Evolutionary conservation across 306 rosid genomes (phyloP).

Genomic region (Neltuma alba): DNA sequence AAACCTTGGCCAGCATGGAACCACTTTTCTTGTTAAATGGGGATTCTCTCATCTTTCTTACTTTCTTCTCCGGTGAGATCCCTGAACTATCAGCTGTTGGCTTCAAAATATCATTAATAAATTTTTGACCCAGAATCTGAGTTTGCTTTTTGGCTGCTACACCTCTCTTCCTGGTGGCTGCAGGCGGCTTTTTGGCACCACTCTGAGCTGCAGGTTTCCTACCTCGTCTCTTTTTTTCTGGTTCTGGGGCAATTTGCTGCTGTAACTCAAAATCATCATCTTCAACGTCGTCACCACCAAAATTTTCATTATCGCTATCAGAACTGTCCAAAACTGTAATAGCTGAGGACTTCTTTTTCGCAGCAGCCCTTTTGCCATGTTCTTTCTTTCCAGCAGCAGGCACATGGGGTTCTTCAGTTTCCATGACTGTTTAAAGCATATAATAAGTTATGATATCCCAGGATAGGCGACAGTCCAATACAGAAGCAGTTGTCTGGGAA

Average conservation of each 20-base stretch:
- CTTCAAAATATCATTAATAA: slow-evolving; percentile 64
- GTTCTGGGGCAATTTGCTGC: slow-evolving; percentile 38
- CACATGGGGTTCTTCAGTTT: slow-evolving; percentile 55
- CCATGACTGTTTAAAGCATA: slow-evolving; percentile 47
- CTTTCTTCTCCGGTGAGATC: slow-evolving; percentile 81
- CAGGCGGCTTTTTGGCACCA: slow-evolving; percentile 54
- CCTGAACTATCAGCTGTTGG: slow-evolving; percentile 57
- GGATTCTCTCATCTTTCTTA: slow-evolving; percentile 87
- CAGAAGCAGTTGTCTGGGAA: background rate
- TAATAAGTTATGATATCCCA: background rate
- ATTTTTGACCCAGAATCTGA: slow-evolving; percentile 63
- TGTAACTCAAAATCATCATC: slow-evolving; percentile 43
- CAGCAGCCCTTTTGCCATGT: slow-evolving; percentile 53
- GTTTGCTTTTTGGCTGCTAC: slow-evolving; percentile 46
- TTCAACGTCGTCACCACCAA: background rate
- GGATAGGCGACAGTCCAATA: background rate
- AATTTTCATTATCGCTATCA: slow-evolving; percentile 38
- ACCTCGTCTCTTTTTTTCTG: slow-evolving; percentile 59
- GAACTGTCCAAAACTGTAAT: slow-evolving; percentile 41
- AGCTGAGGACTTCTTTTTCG: slow-evolving; percentile 53
- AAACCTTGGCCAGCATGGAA: slow-evolving; percentile 56
- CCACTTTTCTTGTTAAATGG: slow-evolving; percentile 90
- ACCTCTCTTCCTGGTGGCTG: slow-evolving; percentile 53
- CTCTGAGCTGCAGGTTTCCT: slow-evolving; percentile 62
- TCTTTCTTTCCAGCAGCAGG: slow-evolving; percentile 58